phyloP scores from a whole-genome alignment of 2,329 filamentous ascomycete genomes.

The Claviceps sp. region DNA sequence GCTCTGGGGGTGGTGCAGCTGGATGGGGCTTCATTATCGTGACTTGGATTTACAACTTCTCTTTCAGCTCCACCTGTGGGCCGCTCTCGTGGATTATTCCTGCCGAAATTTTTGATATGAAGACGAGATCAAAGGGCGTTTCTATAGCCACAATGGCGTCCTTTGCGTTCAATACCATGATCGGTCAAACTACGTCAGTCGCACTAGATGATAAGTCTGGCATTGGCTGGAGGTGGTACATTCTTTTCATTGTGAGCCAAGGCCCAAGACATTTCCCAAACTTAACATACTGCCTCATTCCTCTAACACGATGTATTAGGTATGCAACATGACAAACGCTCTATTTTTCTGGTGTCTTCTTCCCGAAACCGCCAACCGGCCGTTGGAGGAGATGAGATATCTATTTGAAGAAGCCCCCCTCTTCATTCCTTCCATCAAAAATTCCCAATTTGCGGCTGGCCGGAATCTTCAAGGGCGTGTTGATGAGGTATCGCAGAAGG shows the following conservation, averaged over 20 bases:
- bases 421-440: background rate
- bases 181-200: background rate
- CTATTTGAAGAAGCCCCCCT: background rate
- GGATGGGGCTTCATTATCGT: background rate
- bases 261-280: no score
- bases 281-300: background rate
- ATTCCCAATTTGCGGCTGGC: background rate
- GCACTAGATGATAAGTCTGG: background rate
- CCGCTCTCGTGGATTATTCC: background rate
- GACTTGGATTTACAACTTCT: constrained; percentile 1
- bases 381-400: background rate
- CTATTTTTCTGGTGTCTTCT: background rate
- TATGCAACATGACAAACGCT: background rate
- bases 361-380: background rate
- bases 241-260: background rate
- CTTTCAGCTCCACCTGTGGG: background rate
- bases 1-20: background rate
- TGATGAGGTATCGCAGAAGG: background rate
- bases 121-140: background rate
- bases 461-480: background rate
- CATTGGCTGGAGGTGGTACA: background rate
- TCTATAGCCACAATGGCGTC: background rate
- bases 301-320: background rate
- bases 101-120: background rate
- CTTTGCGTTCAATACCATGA: background rate